Evolutionary conservation across 306 rosid genomes (phyloP).

Genomic region (Prunus campanulata): DNA sequence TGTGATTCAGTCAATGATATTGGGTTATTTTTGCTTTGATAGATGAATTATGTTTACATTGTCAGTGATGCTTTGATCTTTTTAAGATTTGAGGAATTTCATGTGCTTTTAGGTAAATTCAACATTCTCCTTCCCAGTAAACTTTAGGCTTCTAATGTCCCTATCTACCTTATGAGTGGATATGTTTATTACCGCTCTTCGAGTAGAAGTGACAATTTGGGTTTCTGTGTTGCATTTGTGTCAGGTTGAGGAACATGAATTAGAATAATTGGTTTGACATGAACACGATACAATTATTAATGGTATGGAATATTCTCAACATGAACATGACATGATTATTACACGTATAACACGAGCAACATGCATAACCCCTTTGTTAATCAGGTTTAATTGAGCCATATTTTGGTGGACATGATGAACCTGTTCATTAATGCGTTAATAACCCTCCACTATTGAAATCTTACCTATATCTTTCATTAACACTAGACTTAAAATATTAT

Average conservation of each 20-base stretch:
- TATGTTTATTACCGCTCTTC: background rate
- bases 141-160: slow-evolving; percentile 1
- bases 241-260: background rate
- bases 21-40: background rate
- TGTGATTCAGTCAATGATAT: background rate
- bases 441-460: background rate
- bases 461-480: background rate
- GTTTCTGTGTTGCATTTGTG: background rate
- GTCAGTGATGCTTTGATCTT: background rate
- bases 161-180: background rate
- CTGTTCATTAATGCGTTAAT: background rate
- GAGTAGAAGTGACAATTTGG: background rate
- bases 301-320: background rate
- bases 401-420: background rate
- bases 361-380: too few species aligned
- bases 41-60: background rate
- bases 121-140: background rate
- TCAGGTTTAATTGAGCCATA: background rate
- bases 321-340: background rate
- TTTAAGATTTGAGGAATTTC: background rate
- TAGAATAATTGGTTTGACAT: background rate
- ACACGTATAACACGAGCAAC: too few species aligned
- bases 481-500: background rate
- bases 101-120: background rate
- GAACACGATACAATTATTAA: background rate